Conservation (phyloP, 2,329 filamentous ascomycete species). For the Colletotrichum theobromicola region DNA sequence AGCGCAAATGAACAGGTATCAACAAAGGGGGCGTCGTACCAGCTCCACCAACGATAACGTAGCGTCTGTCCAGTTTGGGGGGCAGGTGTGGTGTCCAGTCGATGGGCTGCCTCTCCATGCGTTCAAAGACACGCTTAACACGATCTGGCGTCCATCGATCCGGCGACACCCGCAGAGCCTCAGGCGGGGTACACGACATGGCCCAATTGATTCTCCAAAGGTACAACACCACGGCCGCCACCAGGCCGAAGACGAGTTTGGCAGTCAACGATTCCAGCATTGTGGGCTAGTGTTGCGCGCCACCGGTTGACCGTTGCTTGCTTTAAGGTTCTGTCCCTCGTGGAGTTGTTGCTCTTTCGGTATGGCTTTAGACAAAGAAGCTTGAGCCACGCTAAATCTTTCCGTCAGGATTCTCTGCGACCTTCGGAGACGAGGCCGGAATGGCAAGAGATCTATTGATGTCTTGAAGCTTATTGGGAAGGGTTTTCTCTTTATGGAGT, state of each 20-base stretch:
- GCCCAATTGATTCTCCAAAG: conserved; percentile 41
- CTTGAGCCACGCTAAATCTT: no score
- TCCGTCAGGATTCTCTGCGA: no score
- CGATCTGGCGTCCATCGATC: conserved; percentile 41
- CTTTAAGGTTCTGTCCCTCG: background rate
- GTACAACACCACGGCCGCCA: conserved; percentile 30
- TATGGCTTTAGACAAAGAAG: background rate
- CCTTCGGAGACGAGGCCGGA: no score
- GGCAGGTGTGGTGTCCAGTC: conserved; percentile 44
- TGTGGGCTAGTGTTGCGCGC: background rate
- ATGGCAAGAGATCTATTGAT: no score
- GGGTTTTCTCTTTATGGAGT: no score
- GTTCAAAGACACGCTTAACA: conserved; percentile 38
- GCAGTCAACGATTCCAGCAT: conserved; percentile 6
- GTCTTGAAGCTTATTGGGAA: no score
- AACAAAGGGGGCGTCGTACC: conserved; percentile 34
- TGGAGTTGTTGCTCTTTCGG: background rate
- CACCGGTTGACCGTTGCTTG: background rate
- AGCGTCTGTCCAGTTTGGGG: conserved; percentile 44
- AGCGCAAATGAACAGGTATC: background rate
- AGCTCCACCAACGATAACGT: conserved; percentile 52
- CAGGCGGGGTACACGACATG: conserved; percentile 39
- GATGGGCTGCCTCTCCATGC: conserved; percentile 38
- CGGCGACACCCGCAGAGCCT: conserved; percentile 34
- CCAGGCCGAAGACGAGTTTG: background rate